These are phyloP conservation scores for Aspergillus proliferans DNA, from an alignment of 2,329 filamentous ascomycete genomes.

Conservation along the genomic window DNA sequence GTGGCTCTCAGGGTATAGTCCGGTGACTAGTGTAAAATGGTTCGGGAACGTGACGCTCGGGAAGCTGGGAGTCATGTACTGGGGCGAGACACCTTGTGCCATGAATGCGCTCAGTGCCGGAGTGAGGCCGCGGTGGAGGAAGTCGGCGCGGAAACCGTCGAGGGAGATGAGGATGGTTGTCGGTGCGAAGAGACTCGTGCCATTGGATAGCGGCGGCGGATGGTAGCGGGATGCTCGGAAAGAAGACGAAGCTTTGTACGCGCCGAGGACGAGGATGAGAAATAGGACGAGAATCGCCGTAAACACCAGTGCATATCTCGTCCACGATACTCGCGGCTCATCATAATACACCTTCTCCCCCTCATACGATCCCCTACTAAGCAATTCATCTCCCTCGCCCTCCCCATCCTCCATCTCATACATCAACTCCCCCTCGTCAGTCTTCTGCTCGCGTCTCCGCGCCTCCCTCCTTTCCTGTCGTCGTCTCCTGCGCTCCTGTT, in stretches of 20 bases:
- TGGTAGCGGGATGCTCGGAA: conserved; percentile 23
- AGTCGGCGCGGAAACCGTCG: conserved; percentile 94
- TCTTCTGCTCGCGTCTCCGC: conserved; percentile 47
- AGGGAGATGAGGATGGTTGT: conserved; percentile 92
- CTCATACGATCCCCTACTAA: conserved; percentile 3
- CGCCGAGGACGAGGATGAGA: conserved; percentile 49
- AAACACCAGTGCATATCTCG: conserved; percentile 35
- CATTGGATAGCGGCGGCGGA: conserved; percentile 56
- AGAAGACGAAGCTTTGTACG: conserved; percentile 49
- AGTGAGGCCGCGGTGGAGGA: conserved; percentile 74
- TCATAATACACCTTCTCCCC: conserved; percentile 9
- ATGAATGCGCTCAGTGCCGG: conserved; percentile 75
- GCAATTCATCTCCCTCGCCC: conserved; percentile 60
- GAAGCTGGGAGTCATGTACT: conserved; percentile 90
- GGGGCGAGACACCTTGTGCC: conserved; percentile 75
- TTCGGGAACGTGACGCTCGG: conserved; percentile 96
- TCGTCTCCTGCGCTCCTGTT: conserved; percentile 38
- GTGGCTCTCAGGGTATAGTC: conserved; percentile 85
- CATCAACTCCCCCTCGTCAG: conserved; percentile 71
- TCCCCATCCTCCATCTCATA: conserved; percentile 90
- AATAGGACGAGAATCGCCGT: conserved; percentile 48
- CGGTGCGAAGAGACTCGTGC: conserved; percentile 79
- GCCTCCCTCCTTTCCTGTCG: conserved; percentile 46
- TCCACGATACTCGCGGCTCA: conserved; percentile 21
- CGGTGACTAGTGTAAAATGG: conserved; percentile 89